These are phyloP conservation scores for Candida morakotiae DNA, from an alignment of 805 yeast genomes.

Conservation along the genomic window DNA sequence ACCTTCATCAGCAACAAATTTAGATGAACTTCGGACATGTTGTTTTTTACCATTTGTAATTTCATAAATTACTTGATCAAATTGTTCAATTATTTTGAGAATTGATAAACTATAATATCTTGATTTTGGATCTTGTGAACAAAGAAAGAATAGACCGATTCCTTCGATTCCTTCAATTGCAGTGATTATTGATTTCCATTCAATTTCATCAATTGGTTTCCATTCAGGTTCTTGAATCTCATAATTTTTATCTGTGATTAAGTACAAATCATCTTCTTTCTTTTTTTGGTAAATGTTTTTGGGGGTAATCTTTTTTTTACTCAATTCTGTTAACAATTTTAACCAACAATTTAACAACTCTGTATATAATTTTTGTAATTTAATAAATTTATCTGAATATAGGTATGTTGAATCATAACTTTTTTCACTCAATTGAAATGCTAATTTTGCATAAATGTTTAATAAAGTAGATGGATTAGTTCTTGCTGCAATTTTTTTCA, in stretches of 20 bases:
- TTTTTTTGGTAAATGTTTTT: conserved; percentile 10
- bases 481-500: conserved; percentile 62
- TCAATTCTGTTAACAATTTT: conserved; percentile 47
- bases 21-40: conserved; percentile 59
- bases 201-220: conserved; percentile 52
- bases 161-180: conserved; percentile 95
- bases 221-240: conserved; percentile 15
- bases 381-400: conserved; percentile 57
- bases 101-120: conserved; percentile 75
- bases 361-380: conserved; percentile 64
- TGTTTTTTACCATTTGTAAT: conserved; percentile 26
- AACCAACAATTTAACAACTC: conserved; percentile 84
- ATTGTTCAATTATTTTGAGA: conserved; percentile 72
- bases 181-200: conserved; percentile 74
- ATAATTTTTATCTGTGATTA: conserved; percentile 41
- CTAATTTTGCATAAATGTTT: conserved; percentile 71
- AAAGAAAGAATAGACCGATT: conserved; percentile 84
- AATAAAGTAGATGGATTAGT: conserved; percentile 68
- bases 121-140: conserved; percentile 78
- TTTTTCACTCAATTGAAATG: conserved; percentile 76
- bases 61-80: conserved; percentile 77
- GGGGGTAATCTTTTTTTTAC: conserved; percentile 12
- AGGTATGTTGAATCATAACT: conserved; percentile 54
- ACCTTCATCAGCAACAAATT: conserved; percentile 76
- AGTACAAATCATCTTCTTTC: conserved; percentile 34